These are phyloP conservation scores for Saccharomycopsis oosterbeekiorum DNA, from an alignment of 805 yeast species.

Conservation along the genomic window DNA sequence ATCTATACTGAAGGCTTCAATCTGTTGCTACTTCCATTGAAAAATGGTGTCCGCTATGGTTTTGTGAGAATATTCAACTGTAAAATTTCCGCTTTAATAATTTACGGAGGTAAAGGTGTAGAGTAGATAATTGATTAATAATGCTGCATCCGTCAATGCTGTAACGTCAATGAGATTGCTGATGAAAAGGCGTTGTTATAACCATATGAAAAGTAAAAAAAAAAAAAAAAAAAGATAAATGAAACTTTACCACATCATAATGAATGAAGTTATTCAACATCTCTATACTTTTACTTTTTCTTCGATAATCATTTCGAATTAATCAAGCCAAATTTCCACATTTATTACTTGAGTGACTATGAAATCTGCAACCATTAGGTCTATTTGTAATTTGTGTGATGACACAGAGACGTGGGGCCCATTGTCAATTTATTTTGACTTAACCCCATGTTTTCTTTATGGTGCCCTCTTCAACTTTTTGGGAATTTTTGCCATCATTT, in stretches of 20 bases:
- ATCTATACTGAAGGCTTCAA: too few species aligned
- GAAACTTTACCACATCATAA: not conserved
- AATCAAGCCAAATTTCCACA: not conserved
- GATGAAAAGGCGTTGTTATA: too few species aligned
- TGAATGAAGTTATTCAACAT: too few species aligned
- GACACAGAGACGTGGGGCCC: conserved; percentile 33
- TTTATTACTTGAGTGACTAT: not conserved
- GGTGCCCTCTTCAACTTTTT: conserved; percentile 37
- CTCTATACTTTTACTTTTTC: too few species aligned
- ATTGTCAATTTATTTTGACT: conserved; percentile 38
- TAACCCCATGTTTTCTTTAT: conserved; percentile 51
- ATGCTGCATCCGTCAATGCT: not conserved
- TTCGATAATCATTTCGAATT: not conserved
- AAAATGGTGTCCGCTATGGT: not conserved
- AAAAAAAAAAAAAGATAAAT: too few species aligned
- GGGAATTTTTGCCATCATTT: conserved; percentile 33
- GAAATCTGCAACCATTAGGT: conserved; percentile 11
- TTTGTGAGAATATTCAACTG: not conserved
- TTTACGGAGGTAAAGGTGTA: not conserved
- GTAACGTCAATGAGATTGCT: not conserved
- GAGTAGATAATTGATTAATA: too few species aligned
- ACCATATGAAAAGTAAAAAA: too few species aligned
- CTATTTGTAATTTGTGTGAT: conserved; percentile 19
- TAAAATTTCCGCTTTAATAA: not conserved
- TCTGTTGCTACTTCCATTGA: not conserved